phyloP scores from a whole-genome alignment of 148 eudicot species.

The Cornus kousa region DNA sequence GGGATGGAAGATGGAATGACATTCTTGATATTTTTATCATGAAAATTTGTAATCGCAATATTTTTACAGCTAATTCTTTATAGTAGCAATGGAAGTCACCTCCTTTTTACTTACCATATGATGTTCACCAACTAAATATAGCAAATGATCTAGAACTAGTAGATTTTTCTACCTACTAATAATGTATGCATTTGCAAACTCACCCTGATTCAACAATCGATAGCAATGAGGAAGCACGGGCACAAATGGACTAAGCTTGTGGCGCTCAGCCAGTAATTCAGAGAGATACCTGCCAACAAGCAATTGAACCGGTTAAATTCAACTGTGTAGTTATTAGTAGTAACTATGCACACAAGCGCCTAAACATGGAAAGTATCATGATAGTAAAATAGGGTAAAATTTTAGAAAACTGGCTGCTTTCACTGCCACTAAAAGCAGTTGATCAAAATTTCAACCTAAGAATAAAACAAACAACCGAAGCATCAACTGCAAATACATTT shows the following conservation, averaged over 20 bases:
- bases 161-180: neutral
- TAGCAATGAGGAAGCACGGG: conserved; percentile 73
- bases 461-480: neutral
- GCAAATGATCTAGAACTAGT: neutral
- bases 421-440: neutral
- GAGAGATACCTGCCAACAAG: conserved; percentile 64
- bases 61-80: neutral
- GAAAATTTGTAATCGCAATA: neutral
- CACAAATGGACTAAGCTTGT: conserved; percentile 77
- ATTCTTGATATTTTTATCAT: neutral
- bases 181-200: conserved; percentile 27
- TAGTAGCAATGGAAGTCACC: neutral
- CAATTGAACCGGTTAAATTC: neutral
- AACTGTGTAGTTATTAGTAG: neutral
- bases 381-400: too few species aligned
- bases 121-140: neutral
- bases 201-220: conserved; percentile 88
- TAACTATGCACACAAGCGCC: neutral
- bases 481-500: neutral
- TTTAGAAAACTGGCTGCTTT: neutral
- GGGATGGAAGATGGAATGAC: too few species aligned
- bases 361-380: neutral
- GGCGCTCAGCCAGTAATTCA: conserved; percentile 79
- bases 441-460: neutral
- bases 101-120: neutral